Conservation (phyloP, 345 rosid species). For the Trapa bicornis region DNA sequence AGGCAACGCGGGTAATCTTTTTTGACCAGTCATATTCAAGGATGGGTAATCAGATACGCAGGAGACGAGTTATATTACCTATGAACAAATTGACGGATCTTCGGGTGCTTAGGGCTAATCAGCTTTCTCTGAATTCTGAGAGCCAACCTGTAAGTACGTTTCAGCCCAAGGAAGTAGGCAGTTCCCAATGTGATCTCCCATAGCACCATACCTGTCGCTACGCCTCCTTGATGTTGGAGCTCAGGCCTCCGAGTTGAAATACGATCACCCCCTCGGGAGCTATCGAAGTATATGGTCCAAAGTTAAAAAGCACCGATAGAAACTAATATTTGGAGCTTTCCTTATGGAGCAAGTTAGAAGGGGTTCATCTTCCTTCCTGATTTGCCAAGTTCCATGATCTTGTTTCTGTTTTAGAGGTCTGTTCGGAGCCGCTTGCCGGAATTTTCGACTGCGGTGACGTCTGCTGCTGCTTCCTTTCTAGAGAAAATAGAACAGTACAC, state of each 20-base stretch:
- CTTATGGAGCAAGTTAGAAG: slow-evolving; percentile 3
- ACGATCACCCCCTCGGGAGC: neutral
- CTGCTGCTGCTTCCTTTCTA: neutral
- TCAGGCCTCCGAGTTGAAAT: neutral
- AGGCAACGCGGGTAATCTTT: neutral
- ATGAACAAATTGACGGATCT: slow-evolving; percentile 45
- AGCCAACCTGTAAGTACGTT: slow-evolving; percentile 60
- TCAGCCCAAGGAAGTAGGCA: slow-evolving; percentile 76
- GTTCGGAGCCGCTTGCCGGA: neutral
- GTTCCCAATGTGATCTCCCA: slow-evolving; percentile 88
- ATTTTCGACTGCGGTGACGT: slow-evolving; percentile 1
- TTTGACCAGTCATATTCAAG: no score
- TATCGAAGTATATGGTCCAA: no score
- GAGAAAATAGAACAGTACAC: neutral
- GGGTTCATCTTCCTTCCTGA: neutral
- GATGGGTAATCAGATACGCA: neutral
- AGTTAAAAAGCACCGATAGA: neutral
- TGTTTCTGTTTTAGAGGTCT: neutral
- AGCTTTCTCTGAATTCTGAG: slow-evolving; percentile 61
- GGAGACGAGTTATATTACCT: slow-evolving; percentile 21
- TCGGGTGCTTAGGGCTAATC: slow-evolving; percentile 42
- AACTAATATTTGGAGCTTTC: neutral
- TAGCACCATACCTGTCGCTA: slow-evolving; percentile 40
- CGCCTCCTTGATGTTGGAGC: neutral
- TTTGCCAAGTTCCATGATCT: neutral